These are phyloP conservation scores for Penicillium concentricum DNA, from an alignment of 2,329 filamentous ascomycete genomes.

Conservation along the genomic window DNA sequence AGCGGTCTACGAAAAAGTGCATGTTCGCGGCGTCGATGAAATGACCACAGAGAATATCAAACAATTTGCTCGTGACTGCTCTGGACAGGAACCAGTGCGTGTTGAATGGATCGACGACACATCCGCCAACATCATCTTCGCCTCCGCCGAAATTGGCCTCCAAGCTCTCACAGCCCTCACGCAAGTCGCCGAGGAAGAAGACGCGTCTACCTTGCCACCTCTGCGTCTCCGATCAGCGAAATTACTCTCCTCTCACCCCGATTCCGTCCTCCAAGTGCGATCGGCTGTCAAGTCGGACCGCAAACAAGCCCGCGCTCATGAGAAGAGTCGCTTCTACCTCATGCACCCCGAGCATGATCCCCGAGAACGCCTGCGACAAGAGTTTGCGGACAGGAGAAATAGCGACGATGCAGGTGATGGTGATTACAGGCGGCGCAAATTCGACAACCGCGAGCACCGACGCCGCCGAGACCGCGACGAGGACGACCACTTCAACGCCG, in stretches of 20 bases:
- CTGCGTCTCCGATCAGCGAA: constrained; percentile 70
- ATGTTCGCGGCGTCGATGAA: constrained; percentile 78
- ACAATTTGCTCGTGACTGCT: constrained; percentile 70
- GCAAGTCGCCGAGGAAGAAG: constrained; percentile 37
- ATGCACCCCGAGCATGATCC: constrained; percentile 87
- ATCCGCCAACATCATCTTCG: constrained; percentile 83
- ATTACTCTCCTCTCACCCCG: constrained; percentile 64
- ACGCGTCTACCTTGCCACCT: constrained; percentile 51
- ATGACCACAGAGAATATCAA: constrained; percentile 79
- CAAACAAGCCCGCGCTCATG: constrained; percentile 75
- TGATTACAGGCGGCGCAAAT: constrained; percentile 53
- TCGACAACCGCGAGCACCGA: constrained; percentile 59
- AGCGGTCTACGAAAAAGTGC: constrained; percentile 62
- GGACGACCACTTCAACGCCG: constrained; percentile 65
- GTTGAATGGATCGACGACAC: constrained; percentile 96
- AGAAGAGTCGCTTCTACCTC: constrained; percentile 86
- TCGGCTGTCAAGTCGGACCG: constrained; percentile 72
- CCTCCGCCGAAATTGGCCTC: constrained; percentile 52
- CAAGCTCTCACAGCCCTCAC: constrained; percentile 55
- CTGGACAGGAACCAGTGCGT: constrained; percentile 55
- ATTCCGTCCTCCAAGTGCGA: constrained; percentile 69
- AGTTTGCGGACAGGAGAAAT: constrained; percentile 48
- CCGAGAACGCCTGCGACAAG: constrained; percentile 64
- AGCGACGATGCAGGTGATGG: constrained; percentile 39
- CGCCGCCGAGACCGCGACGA: constrained; percentile 49